Evolutionary conservation across 805 yeast genomes (phyloP).

Genomic region (Hanseniaspora meyeri): DNA sequence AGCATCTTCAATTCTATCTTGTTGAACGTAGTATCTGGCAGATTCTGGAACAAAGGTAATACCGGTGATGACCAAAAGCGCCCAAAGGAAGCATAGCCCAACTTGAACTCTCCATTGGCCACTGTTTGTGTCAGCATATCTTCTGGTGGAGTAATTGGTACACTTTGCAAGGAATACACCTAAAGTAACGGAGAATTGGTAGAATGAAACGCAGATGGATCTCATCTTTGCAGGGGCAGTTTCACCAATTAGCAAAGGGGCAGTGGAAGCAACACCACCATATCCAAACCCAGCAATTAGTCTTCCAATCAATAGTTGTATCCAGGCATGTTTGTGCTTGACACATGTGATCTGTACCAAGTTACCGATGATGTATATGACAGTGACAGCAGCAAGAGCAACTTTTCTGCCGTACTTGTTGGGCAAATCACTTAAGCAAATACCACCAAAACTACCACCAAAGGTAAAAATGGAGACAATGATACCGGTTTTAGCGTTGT

Average conservation of each 20-base stretch:
- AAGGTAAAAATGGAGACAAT: conserved; percentile 53
- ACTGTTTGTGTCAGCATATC: conserved; percentile 24
- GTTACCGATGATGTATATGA: conserved; percentile 55
- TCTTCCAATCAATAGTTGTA: conserved; percentile 60
- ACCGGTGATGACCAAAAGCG: conserved; percentile 29
- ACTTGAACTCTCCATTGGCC: conserved; percentile 68
- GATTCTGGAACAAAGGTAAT: conserved; percentile 56
- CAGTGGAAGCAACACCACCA: conserved; percentile 64
- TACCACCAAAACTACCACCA: conserved; percentile 66
- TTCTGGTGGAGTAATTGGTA: conserved; percentile 47
- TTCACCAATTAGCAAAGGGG: conserved; percentile 54
- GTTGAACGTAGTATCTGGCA: conserved; percentile 52
- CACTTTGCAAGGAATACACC: conserved; percentile 73
- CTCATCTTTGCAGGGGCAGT: conserved; percentile 35
- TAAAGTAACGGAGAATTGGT: conserved; percentile 57
- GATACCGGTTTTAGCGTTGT: conserved; percentile 45
- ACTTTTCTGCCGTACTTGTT: conserved; percentile 55
- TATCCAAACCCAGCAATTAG: conserved; percentile 61
- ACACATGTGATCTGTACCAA: conserved; percentile 40
- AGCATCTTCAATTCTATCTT: conserved; percentile 48
- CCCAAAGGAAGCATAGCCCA: conserved; percentile 43
- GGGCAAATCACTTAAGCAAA: conserved; percentile 44
- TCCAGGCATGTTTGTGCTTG: conserved; percentile 43
- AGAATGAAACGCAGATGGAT: conserved; percentile 60
- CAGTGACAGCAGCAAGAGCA: conserved; percentile 49